Percentiles rank a stretch among this genome's conserved stretches.
These are phyloP conservation scores for Telopea speciosissima DNA, from an alignment of 177 flowering plant genomes.

Conservation along the genomic window DNA sequence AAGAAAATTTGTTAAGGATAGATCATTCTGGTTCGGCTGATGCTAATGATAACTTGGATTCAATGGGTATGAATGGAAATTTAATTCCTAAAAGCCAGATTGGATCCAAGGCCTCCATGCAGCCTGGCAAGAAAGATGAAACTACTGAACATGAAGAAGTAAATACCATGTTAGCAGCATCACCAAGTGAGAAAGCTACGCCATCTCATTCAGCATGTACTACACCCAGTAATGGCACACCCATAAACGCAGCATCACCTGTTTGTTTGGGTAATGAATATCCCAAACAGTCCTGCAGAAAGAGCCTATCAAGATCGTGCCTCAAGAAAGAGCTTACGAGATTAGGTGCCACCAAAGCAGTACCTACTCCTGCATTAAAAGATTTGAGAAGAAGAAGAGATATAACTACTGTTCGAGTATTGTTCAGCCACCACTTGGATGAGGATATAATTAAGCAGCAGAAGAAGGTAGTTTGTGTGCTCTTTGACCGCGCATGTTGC, in stretches of 20 bases:
- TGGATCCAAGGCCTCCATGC: slow-evolving; percentile 6
- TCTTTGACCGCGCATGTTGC: too few species aligned
- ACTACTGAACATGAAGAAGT: slow-evolving; percentile 15
- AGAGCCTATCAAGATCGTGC: slow-evolving; percentile 28
- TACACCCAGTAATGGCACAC: slow-evolving; percentile 46
- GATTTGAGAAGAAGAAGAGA: slow-evolving; percentile 67
- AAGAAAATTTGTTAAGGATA: slow-evolving; percentile 7
- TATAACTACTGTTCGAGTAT: slow-evolving; percentile 41
- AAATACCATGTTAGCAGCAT: slow-evolving; percentile 17
- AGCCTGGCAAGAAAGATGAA: slow-evolving; percentile 14
- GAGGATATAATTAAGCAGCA: slow-evolving; percentile 73
- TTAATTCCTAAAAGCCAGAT: not conserved
- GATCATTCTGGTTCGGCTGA: slow-evolving; percentile 6
- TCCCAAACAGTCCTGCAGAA: slow-evolving; percentile 44
- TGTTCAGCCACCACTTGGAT: slow-evolving; percentile 85
- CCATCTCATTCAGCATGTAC: slow-evolving; percentile 28
- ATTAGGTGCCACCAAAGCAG: slow-evolving; percentile 22
- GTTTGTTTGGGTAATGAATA: slow-evolving; percentile 69
- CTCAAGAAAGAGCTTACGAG: slow-evolving; percentile 43
- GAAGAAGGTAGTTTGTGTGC: slow-evolving; percentile 52
- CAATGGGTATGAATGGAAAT: slow-evolving; percentile 14
- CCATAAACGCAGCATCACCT: slow-evolving; percentile 55
- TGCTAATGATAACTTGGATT: slow-evolving; percentile 9
- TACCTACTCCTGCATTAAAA: slow-evolving; percentile 24
- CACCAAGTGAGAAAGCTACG: slow-evolving; percentile 24